Percentiles rank a stretch among this genome's conserved stretches.
These are phyloP conservation scores for Solanum bukasovii DNA, from an alignment of 257 asterid genomes.

Conservation along the genomic window DNA sequence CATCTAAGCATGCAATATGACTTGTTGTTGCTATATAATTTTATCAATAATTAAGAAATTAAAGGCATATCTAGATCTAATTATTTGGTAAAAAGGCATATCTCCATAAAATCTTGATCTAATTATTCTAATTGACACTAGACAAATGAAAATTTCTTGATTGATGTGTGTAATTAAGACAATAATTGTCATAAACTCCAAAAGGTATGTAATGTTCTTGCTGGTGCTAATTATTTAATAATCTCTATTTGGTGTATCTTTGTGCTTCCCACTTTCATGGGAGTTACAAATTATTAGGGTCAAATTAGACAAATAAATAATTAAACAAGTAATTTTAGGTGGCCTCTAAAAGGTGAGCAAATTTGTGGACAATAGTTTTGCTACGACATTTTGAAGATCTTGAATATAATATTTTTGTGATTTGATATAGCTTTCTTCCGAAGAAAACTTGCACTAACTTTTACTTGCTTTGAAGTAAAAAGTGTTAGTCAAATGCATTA, in stretches of 20 bases:
- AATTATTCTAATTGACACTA: background rate
- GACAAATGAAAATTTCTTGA: background rate
- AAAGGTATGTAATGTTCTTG: background rate
- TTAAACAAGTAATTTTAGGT: background rate
- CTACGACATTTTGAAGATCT: background rate
- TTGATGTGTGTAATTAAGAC: background rate
- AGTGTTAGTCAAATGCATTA: rapidly evolving
- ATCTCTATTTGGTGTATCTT: background rate
- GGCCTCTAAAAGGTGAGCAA: background rate
- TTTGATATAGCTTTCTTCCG: background rate
- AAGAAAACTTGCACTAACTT: background rate
- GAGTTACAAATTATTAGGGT: background rate
- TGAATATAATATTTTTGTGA: background rate
- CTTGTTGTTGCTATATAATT: background rate
- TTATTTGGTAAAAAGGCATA: background rate
- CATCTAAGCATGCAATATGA: background rate
- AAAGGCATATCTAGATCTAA: background rate
- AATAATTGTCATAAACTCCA: background rate
- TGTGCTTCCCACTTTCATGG: background rate
- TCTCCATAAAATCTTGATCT: background rate
- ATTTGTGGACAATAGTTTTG: background rate
- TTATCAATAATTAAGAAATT: background rate
- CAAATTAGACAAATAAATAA: background rate
- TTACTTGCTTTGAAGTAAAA: background rate
- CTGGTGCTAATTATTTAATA: background rate